Evolutionary conservation across 2,329 filamentous ascomycete genomes (phyloP).

Genomic region (Stagonosporopsis chrysanthemi): DNA sequence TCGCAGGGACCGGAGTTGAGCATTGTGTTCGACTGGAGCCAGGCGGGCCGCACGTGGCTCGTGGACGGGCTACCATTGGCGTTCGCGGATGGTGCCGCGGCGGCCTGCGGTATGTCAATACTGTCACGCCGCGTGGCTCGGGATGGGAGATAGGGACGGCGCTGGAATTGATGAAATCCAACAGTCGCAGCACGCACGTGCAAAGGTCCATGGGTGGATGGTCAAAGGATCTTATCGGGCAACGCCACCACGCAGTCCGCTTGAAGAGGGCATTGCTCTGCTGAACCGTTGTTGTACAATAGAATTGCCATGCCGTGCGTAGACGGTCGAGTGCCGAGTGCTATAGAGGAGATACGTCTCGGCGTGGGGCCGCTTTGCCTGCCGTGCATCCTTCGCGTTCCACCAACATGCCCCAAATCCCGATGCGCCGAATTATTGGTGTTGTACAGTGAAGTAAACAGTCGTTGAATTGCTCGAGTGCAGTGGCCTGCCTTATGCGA

Average conservation of each 20-base stretch:
- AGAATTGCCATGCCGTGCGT: slow-evolving; percentile 23
- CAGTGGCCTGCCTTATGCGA: slow-evolving; percentile 37
- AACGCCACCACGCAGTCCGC: slow-evolving; percentile 25
- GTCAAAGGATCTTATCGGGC: background rate
- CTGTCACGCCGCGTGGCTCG: slow-evolving; percentile 17
- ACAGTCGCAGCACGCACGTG: slow-evolving; percentile 25
- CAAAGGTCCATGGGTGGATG: slow-evolving; percentile 4
- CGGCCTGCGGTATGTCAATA: slow-evolving; percentile 21
- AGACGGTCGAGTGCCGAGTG: slow-evolving; percentile 23
- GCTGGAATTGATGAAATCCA: slow-evolving; percentile 17
- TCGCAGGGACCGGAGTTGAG: slow-evolving; percentile 23
- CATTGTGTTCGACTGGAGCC: slow-evolving; percentile 18
- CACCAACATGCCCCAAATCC: slow-evolving; percentile 25
- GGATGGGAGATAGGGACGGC: background rate
- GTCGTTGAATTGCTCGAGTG: slow-evolving; percentile 24
- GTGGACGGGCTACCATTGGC: slow-evolving; percentile 33
- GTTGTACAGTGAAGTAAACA: slow-evolving; percentile 40
- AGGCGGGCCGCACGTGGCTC: slow-evolving; percentile 35
- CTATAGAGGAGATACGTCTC: slow-evolving; percentile 23
- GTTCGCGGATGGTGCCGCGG: slow-evolving; percentile 15
- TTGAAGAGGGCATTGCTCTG: slow-evolving; percentile 18
- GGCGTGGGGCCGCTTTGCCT: slow-evolving; percentile 4
- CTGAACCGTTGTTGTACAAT: slow-evolving; percentile 27
- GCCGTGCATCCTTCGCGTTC: slow-evolving; percentile 17
- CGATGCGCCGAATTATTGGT: slow-evolving; percentile 40